These are phyloP conservation scores for Cladosporium oxysporum DNA, from an alignment of 2,329 filamentous ascomycete genomes.

Conservation along the genomic window DNA sequence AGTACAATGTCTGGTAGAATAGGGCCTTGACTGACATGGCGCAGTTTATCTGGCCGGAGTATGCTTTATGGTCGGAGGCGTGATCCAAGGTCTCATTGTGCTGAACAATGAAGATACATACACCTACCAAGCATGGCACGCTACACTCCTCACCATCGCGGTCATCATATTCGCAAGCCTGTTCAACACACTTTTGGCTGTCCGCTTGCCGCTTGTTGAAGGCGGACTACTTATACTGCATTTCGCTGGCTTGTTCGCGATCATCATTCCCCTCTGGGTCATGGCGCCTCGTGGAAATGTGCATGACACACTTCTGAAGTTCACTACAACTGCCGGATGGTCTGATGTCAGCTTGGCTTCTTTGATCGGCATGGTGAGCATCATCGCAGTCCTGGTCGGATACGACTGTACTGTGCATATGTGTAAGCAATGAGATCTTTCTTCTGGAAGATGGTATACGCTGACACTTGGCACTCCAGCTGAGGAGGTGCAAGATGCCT, in stretches of 20 bases:
- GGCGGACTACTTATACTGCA: slow-evolving; percentile 52
- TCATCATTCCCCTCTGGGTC: slow-evolving; percentile 50
- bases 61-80: slow-evolving; percentile 44
- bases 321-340: slow-evolving; percentile 52
- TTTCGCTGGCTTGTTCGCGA: slow-evolving; percentile 54
- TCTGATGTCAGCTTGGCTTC: slow-evolving; percentile 46
- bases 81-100: slow-evolving; percentile 41
- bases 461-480: slow-evolving; percentile 19
- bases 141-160: slow-evolving; percentile 51
- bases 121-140: slow-evolving; percentile 47
- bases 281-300: slow-evolving; percentile 45
- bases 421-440: slow-evolving; percentile 19
- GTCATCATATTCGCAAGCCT: slow-evolving; percentile 39
- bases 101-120: slow-evolving; percentile 40
- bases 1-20: neutral
- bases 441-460: neutral
- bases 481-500: slow-evolving; percentile 33
- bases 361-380: slow-evolving; percentile 44
- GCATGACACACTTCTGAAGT: slow-evolving; percentile 49
- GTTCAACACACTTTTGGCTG: slow-evolving; percentile 49
- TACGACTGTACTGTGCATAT: slow-evolving; percentile 32
- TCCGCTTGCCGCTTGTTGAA: slow-evolving; percentile 50
- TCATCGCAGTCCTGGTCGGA: slow-evolving; percentile 25
- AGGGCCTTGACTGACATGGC: neutral
- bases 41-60: slow-evolving; percentile 45